These are phyloP conservation scores for Endocalyx cinctus DNA, from an alignment of 2,329 filamentous ascomycete genomes.

Conservation along the genomic window DNA sequence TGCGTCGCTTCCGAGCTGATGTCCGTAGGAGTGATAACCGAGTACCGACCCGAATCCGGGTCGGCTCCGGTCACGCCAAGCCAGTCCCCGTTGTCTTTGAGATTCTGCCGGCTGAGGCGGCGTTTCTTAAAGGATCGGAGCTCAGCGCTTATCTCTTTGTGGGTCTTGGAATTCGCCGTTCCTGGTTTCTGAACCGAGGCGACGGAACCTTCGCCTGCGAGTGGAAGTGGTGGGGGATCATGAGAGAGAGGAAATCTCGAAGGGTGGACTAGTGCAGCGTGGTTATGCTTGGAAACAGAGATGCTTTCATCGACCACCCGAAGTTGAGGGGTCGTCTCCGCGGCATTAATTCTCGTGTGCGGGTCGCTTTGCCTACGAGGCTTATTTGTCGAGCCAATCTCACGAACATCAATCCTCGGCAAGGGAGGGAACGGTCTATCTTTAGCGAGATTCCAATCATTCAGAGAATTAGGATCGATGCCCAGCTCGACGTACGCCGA, in stretches of 20 bases:
- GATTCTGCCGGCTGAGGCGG: slow-evolving; percentile 37
- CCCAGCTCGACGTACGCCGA: slow-evolving; percentile 17
- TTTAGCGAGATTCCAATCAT: slow-evolving; percentile 22
- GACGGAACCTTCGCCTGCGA: too few species aligned
- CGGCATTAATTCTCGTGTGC: too few species aligned
- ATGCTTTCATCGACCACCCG: too few species aligned
- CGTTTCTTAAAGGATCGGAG: slow-evolving; percentile 25
- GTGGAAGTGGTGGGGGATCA: neutral
- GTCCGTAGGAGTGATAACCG: slow-evolving; percentile 43
- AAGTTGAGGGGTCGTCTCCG: too few species aligned
- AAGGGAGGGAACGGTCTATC: slow-evolving; percentile 9
- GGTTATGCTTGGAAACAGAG: too few species aligned
- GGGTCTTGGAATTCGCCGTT: slow-evolving; percentile 1
- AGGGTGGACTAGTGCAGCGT: too few species aligned
- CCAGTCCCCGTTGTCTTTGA: slow-evolving; percentile 54
- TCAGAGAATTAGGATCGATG: slow-evolving; percentile 21
- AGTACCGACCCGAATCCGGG: slow-evolving; percentile 49
- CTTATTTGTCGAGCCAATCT: neutral
- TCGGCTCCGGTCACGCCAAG: slow-evolving; percentile 56
- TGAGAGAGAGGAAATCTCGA: too few species aligned
- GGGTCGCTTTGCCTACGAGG: slow-evolving; percentile 1
- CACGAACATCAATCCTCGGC: neutral
- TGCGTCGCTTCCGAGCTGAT: slow-evolving; percentile 38
- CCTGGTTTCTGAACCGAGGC: too few species aligned
- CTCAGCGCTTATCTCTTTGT: slow-evolving; percentile 13